A percentile compares a stretch with the other conserved stretches of the same genome.
Conservation (phyloP, 371 early-diverging fungal genomes). For the Mucor indicus region DNA sequence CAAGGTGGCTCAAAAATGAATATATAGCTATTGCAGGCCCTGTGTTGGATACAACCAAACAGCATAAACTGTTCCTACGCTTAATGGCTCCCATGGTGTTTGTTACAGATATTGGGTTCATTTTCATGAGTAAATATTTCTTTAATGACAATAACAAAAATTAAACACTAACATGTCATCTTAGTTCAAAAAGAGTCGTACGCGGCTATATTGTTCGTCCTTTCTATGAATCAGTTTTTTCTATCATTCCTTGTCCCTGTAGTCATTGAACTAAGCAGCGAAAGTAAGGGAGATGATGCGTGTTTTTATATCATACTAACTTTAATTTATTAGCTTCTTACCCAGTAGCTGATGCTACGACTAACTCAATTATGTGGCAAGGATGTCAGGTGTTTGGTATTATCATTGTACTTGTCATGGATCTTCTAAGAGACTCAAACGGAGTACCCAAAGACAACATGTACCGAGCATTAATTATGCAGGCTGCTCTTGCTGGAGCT, state of each 20-base stretch:
- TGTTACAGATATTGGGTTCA: conserved; percentile 40
- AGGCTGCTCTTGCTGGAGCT: conserved; percentile 25
- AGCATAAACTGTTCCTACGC: conserved; percentile 42
- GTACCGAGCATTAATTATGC: conserved; percentile 26
- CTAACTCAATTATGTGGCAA: conserved; percentile 52
- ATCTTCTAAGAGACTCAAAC: conserved; percentile 23
- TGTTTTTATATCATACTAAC: neutral
- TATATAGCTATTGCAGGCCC: conserved; percentile 44
- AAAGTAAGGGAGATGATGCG: conserved; percentile 39
- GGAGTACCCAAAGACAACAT: conserved; percentile 32
- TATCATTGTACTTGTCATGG: conserved; percentile 42
- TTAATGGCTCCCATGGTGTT: conserved; percentile 50
- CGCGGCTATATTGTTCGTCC: conserved; percentile 44
- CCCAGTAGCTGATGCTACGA: conserved; percentile 52
- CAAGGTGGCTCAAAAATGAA: neutral
- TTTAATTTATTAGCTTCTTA: conserved; percentile 33
- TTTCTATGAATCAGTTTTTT: conserved; percentile 45
- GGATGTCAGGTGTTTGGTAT: conserved; percentile 50
- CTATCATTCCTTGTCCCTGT: conserved; percentile 52
- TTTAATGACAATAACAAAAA: too few relatives aligned
- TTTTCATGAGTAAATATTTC: conserved; percentile 39
- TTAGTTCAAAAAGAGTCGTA: conserved; percentile 38
- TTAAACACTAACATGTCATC: too few relatives aligned
- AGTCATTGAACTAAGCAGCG: conserved; percentile 52
- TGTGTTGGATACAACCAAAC: conserved; percentile 49